phyloP scores from a whole-genome alignment of 495 filamentous ascomycete genomes.

The Penicillium robsamsonii region DNA sequence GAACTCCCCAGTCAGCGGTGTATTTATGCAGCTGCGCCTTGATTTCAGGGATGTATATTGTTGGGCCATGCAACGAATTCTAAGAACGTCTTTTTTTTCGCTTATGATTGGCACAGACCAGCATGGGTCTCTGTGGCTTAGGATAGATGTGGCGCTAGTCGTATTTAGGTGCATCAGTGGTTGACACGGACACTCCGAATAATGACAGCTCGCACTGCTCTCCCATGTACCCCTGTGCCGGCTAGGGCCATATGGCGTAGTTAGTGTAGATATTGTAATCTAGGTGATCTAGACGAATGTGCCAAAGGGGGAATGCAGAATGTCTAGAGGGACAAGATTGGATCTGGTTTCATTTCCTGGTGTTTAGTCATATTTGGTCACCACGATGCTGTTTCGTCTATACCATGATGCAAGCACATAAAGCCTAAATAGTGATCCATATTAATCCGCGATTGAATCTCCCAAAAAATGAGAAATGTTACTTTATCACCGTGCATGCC shows the following conservation, averaged over 20 bases:
- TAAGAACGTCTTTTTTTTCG: neutral
- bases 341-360: neutral
- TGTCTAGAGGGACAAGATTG: neutral
- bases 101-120: constrained; percentile 3
- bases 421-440: neutral
- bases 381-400: neutral
- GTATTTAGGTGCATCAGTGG: constrained; percentile 7
- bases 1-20: constrained; percentile 18
- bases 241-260: constrained; percentile 15
- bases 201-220: neutral
- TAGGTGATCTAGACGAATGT: neutral
- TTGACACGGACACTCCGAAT: constrained; percentile 23
- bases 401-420: neutral
- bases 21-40: constrained; percentile 26
- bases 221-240: neutral
- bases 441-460: neutral
- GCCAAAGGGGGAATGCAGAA: neutral
- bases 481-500: neutral
- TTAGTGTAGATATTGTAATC: neutral
- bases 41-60: neutral
- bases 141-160: constrained; percentile 19
- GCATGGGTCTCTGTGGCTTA: constrained; percentile 19
- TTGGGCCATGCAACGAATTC: neutral
- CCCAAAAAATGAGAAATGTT: constrained; percentile 1
- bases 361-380: neutral